Conservation (phyloP, 2,329 filamentous ascomycete species). For the Botryosphaeria agaves region DNA sequence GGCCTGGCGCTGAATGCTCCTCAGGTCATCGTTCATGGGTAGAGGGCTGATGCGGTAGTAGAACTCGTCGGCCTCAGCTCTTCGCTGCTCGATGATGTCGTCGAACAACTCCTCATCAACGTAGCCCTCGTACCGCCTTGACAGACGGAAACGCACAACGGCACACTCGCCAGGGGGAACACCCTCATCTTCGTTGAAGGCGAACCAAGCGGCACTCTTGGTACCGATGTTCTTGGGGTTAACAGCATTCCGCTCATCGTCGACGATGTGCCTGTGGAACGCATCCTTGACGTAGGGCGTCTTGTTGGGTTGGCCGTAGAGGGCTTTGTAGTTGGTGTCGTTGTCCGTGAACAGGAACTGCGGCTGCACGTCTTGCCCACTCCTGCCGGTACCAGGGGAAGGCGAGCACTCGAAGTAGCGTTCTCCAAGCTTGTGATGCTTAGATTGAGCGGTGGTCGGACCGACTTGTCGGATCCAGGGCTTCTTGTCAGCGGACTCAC, state of each 20-base stretch:
- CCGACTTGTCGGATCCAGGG: slow-evolving; percentile 54
- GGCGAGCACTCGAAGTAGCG: slow-evolving; percentile 75
- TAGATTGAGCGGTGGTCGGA: slow-evolving; percentile 55
- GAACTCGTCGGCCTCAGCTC: slow-evolving; percentile 88
- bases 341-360: slow-evolving; percentile 87
- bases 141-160: slow-evolving; percentile 82
- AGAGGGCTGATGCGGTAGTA: slow-evolving; percentile 86
- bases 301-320: slow-evolving; percentile 55
- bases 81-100: slow-evolving; percentile 70
- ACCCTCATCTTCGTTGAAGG: slow-evolving; percentile 77
- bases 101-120: slow-evolving; percentile 89
- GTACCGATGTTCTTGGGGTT: slow-evolving; percentile 71
- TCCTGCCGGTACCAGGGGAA: slow-evolving; percentile 66
- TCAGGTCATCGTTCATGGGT: slow-evolving; percentile 82
- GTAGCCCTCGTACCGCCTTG: slow-evolving; percentile 56
- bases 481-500: slow-evolving; percentile 58
- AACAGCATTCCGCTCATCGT: slow-evolving; percentile 61
- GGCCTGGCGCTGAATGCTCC: slow-evolving; percentile 89
- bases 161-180: slow-evolving; percentile 84
- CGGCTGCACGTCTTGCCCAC: slow-evolving; percentile 69
- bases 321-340: slow-evolving; percentile 66
- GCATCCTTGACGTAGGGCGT: slow-evolving; percentile 85
- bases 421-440: slow-evolving; percentile 64
- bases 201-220: slow-evolving; percentile 81
- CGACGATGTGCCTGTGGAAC: slow-evolving; percentile 76